Evolutionary conservation across 202 grass and related monocot genomes (phyloP).

Genomic region (Saccharum hybrid): DNA sequence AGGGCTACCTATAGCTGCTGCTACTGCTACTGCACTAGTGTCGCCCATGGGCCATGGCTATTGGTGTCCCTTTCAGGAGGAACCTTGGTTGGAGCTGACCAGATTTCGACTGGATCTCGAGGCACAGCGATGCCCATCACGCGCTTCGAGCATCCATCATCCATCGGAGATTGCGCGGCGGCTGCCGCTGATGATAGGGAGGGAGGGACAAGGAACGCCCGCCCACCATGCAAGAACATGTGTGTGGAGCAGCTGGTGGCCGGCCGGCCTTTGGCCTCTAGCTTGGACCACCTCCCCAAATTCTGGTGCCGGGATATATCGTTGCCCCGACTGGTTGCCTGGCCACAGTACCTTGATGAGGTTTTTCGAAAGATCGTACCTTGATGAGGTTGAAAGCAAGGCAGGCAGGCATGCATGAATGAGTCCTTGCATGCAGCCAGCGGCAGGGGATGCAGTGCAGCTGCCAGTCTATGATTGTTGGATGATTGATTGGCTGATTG

Average conservation of each 20-base stretch:
- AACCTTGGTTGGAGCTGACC: slow-evolving; percentile 48
- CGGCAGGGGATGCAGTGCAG: not conserved
- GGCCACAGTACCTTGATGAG: slow-evolving; percentile 28
- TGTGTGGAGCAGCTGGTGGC: slow-evolving; percentile 27
- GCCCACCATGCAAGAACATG: slow-evolving; percentile 42
- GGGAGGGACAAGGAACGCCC: not conserved
- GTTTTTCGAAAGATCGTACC: not conserved
- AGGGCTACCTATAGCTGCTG: slow-evolving; percentile 37
- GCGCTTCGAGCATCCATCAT: slow-evolving; percentile 53
- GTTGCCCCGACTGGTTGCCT: slow-evolving; percentile 1
- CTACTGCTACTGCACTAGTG: not conserved
- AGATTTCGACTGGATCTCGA: slow-evolving; percentile 65
- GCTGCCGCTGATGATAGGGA: slow-evolving; percentile 29
- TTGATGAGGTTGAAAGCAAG: slow-evolving; percentile 48
- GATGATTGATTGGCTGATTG: slow-evolving; percentile 42
- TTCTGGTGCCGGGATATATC: slow-evolving; percentile 43
- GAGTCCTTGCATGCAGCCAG: slow-evolving; percentile 7
- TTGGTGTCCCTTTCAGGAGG: slow-evolving; percentile 49
- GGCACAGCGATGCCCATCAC: slow-evolving; percentile 28
- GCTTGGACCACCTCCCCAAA: slow-evolving; percentile 50
- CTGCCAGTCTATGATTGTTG: slow-evolving; percentile 46
- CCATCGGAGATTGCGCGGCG: slow-evolving; percentile 15
- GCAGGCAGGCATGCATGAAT: not conserved
- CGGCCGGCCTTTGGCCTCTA: slow-evolving; percentile 1
- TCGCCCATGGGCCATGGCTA: slow-evolving; percentile 31